A percentile compares a stretch with the other conserved stretches of the same genome.
Evolutionary conservation across 2,329 filamentous ascomycete genomes (phyloP).

Genomic region (Chaetomium sp.): DNA sequence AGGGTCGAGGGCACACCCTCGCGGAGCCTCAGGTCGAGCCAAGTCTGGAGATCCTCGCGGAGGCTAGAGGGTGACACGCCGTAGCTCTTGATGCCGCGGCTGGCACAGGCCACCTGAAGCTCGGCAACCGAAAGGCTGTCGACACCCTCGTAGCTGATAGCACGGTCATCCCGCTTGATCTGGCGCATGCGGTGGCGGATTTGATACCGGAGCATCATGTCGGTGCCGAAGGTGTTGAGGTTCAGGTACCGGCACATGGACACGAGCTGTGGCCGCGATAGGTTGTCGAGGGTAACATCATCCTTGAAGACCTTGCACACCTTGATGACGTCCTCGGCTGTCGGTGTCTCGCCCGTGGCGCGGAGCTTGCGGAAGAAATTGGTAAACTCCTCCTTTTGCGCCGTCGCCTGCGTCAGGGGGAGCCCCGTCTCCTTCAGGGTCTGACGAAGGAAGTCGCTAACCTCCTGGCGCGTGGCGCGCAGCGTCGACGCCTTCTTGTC

Average conservation of each 20-base stretch:
- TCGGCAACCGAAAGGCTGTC: constrained; percentile 91
- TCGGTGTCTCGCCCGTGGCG: constrained; percentile 86
- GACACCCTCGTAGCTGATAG: constrained; percentile 91
- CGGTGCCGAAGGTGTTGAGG: constrained; percentile 93
- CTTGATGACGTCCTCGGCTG: constrained; percentile 89
- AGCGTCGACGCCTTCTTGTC: constrained; percentile 83
- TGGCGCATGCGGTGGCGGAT: constrained; percentile 97
- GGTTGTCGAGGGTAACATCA: constrained; percentile 93
- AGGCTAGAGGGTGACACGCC: constrained; percentile 87
- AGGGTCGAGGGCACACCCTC: constrained; percentile 96
- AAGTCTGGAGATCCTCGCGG: constrained; percentile 86
- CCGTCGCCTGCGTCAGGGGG: constrained; percentile 78
- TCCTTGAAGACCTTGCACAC: constrained; percentile 99
- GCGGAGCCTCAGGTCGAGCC: constrained; percentile 90
- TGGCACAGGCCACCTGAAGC: constrained; percentile 87
- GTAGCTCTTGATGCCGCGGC: constrained; percentile 88
- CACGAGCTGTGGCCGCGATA: constrained; percentile 91
- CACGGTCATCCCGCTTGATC: constrained; percentile 96
- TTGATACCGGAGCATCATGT: constrained; percentile 96
- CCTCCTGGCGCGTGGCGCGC: constrained; percentile 86
- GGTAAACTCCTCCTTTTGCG: constrained; percentile 89
- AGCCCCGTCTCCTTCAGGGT: constrained; percentile 93
- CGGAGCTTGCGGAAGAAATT: constrained; percentile 97
- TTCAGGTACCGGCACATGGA: constrained; percentile 99
- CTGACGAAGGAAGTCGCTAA: constrained; percentile 84